phyloP scores from a whole-genome alignment of 805 yeast species.

The Ogataea angusta region DNA sequence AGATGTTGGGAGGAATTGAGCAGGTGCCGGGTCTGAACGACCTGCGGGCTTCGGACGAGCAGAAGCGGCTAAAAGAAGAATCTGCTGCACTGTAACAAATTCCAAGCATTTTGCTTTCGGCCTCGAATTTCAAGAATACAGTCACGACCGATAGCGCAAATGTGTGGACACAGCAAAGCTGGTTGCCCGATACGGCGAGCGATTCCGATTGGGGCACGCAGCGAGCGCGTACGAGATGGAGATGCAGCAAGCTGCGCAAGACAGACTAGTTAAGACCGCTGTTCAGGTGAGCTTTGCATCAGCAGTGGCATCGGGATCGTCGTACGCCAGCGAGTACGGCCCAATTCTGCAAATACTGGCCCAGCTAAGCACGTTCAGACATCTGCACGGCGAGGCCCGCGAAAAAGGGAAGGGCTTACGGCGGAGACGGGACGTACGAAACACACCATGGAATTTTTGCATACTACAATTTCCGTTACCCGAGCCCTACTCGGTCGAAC shows the following conservation, averaged over 20 bases:
- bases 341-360: constrained; percentile 83
- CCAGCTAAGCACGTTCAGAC: constrained; percentile 74
- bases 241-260: constrained; percentile 5
- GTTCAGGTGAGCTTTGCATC: constrained; percentile 87
- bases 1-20: constrained; percentile 69
- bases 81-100: constrained; percentile 62
- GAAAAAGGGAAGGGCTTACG: constrained; percentile 97
- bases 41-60: constrained; percentile 52
- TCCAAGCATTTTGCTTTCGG: constrained; percentile 41
- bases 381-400: constrained; percentile 83
- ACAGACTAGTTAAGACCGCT: constrained; percentile 65
- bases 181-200: constrained; percentile 32
- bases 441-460: constrained; percentile 77
- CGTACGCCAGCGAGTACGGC: constrained; percentile 69
- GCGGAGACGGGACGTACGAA: constrained; percentile 87
- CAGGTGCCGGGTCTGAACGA: constrained; percentile 70
- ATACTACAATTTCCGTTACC: constrained; percentile 91
- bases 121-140: constrained; percentile 47
- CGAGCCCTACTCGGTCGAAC: constrained; percentile 72
- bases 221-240: constrained; percentile 13
- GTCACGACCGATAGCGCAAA: constrained; percentile 53
- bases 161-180: constrained; percentile 33
- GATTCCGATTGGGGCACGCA: constrained; percentile 8
- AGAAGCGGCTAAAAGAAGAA: constrained; percentile 46
- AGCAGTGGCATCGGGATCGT: constrained; percentile 59